Base-by-base conservation (phyloP, 106 monocot species). In the Vanilla planifolia region DNA sequence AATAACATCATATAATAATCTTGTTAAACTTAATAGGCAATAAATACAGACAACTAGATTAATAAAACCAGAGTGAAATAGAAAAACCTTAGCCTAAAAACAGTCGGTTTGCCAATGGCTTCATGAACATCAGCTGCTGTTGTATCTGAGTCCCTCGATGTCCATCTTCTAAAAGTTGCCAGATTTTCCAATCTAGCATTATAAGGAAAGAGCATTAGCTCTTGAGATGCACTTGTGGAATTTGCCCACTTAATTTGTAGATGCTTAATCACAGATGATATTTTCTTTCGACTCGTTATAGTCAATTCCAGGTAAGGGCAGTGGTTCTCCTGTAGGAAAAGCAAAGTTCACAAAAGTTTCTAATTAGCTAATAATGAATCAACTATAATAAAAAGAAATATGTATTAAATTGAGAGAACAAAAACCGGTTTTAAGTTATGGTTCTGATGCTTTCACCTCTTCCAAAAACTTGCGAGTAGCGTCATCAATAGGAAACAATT, bases 261-360 rank as follows among this genome's bases (percentile, higher is more conserved):
- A 64, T 88, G 88, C 61, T 76, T 83, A 64, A 88, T 60, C 42
- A 88, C 83, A 56, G 88, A 88, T 32, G 83, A 76, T 57, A 88
- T 83, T 65, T 80, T 88, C 75, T 83, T 88, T 68, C 66, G 64
- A 32, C 63, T 50, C 61, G 76, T 59, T 45, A 88, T 27, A 79
- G 67, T 88, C 48, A 88, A 71, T 51, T 88, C 83, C 47, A 88
- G 51, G 63, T 70, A 83, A 63, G 88, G 88, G 33, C 82, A 76
- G 53, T 83, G 72, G 3, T 88, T 73, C 30, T 76, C 63, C 88
- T 88, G 72, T 14, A 73, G 62, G 29, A 30, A 30, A 59, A 23
- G 19, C 39, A 23, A 21, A 59, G 2, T 11, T n/a, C 35, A 23
- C 14, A 15, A 37, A 35, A 21, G 25, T 30, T 61, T 37, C 25